Base-by-base conservation (phyloP, 345 rosid genomes). In the Salix viminalis region DNA sequence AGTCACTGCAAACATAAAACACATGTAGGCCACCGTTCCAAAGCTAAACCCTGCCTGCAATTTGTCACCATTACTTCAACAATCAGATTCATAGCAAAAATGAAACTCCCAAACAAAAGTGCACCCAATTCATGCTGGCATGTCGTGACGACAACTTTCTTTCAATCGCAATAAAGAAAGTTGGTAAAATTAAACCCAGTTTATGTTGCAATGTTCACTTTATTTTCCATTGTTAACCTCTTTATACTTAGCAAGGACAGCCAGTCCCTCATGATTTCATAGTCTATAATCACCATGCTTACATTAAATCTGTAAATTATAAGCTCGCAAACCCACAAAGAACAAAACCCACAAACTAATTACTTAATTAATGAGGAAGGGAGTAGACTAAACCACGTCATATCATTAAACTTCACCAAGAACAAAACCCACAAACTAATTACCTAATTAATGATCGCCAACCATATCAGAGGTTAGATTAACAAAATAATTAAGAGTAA, bases 1-100 rank as follows among this genome's bases (percentile, higher is more conserved):
- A 0, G 99, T 95, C 82, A 84, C 97, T 1, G 99, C 84, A 73
- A 95, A 95, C 98, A 95, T 85, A 80, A 93, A 86, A 77, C 97
- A 88, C 99, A 95, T 95, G 79, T 90, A 91, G 18, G 86, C 88
- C 68, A 91, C 89, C 14, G 99, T 93, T 76, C 90, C 85, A 24
- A 88, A 52, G 54, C 83, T 80, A 83, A 95, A 95, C 34, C 97
- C 94, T 0, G 98, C 99, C 99, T 95, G 94, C 79, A 78, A 81
- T 42, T 58, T 50, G 5, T 39, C 67, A 79, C 69, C 68, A 64
- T 34, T 44, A 41, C 26, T 2, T 60, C 26, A 62, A 58, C 5
- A 23, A 58, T 58, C 64, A 58, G 28, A 23, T 23, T 58, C 28
- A 58, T 9, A n/a, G 28, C 64, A 3, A 58, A n/a, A 58, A 56